These are phyloP conservation scores for Sanghuangporus weigelae DNA, from an alignment of 1,284 basidiomycete species.

Conservation along the genomic window DNA sequence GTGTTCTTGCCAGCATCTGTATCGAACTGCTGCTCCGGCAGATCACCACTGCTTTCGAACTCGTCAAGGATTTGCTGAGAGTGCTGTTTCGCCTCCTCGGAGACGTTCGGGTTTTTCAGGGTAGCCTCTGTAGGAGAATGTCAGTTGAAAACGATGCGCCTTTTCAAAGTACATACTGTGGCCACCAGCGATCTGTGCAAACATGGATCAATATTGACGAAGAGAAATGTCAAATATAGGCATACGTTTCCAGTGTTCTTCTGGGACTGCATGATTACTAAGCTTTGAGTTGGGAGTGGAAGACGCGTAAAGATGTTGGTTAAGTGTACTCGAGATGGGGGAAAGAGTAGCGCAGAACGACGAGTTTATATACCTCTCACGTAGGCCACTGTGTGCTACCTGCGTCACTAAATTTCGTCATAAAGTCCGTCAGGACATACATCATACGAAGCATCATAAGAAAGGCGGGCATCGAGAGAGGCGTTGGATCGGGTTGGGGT, in stretches of 20 bases:
- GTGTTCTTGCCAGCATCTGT: constrained; percentile 10
- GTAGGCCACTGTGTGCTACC: not conserved
- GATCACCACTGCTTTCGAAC: constrained; percentile 24
- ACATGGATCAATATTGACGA: not conserved
- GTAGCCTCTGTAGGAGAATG: constrained; percentile 6
- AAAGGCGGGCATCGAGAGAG: not conserved
- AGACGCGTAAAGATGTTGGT: not conserved
- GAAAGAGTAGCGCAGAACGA: not conserved
- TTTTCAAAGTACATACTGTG: constrained; percentile 7
- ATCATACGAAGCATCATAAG: constrained; percentile 9
- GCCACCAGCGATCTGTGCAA: constrained; percentile 7
- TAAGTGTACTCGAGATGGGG: not conserved
- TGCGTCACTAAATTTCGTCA: constrained; percentile 3
- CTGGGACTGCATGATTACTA: not conserved
- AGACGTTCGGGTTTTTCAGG: constrained; percentile 42
- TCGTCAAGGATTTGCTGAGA: constrained; percentile 41
- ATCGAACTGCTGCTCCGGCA: not conserved
- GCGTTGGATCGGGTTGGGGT: constrained; percentile 1
- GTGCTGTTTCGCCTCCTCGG: constrained; percentile 45
- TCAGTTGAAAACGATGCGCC: not conserved
- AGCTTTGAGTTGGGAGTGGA: not conserved
- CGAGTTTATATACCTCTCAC: not conserved
- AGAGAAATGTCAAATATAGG: not conserved
- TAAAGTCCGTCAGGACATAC: constrained; percentile 1
- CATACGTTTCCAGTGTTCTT: constrained; percentile 9